Evolutionary conservation across 2,329 filamentous ascomycete species (phyloP), one percentile per base, ranked within the genome.

Genomic region (Hypoxylon sp.): DNA sequence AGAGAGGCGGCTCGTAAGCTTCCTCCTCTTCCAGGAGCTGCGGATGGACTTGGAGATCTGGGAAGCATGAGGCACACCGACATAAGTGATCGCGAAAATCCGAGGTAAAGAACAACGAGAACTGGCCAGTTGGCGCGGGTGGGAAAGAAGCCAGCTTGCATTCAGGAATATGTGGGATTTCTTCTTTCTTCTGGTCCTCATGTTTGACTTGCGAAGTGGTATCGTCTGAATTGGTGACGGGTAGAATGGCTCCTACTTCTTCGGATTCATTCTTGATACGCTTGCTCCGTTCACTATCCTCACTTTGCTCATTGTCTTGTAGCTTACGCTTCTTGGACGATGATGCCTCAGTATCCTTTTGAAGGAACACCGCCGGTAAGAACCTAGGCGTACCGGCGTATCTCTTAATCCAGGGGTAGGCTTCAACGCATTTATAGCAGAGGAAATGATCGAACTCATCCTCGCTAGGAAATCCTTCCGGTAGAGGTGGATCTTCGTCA

Each of bases 21-120:
- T 97, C 94, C 84, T 99, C 96, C 80, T 97, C 94, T 76, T 98
- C 94, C 9, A 97, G 89, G 10, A 99, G 91, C 76, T 97, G 92
- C 0, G 90, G 88, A 77, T 97, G 90, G 0, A 84, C 81, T 60
- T 88, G 84, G 1, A 98, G 87, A 11, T 88, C 82, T 0, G 90
- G 89, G 80, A 93, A 97, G 83, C 94, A 98, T n/a, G 85, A 81
- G 14, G 88, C 78, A 80, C 96, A 99, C 76, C 86, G 93, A 83
- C 96, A 99, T 74, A 99, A 83, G 66, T 91, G 84, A 44, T 92
- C 86, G 73, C 95, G 92, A 84, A 98, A 98, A 75, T 89, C 85
- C 59, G 91, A 85, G 65, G 88, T 89, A 75, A 97, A 86, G 81
- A 98, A 98, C 31, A 99, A 86, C 0, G 94, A 97, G 78, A 98